Base-by-base conservation (phyloP, 2,329 filamentous ascomycete genomes). In the Colletotrichum horii region DNA sequence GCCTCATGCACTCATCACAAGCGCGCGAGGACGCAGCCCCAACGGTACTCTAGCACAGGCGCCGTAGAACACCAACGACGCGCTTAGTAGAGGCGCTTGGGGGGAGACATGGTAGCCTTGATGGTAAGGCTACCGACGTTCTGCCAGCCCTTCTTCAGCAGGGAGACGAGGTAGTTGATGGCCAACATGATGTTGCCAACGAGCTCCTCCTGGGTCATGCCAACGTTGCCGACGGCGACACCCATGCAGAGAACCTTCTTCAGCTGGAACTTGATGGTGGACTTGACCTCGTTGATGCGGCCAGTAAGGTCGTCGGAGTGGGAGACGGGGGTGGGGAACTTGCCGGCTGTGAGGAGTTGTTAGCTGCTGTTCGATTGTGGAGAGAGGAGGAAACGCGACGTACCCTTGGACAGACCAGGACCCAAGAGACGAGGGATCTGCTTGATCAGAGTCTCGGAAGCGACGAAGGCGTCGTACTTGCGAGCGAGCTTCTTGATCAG, bases 191-290 rank as follows among this genome's bases (percentile, higher is more conserved):
- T 96, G 94, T 99, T 99, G 86, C 92, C 94, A 82, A 99, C 94
- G 82, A 99, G 91, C 92, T 98, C 95, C 85, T 99, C 97, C 90
- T 95, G 91, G 80, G 92, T 94, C 97, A 99, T 99, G 84, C 94
- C 96, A 84, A 99, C 97, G 90, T 99, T 98, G 87, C 97, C 97
- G 85, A 99, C 95, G 83, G 97, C 97, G 87, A 98, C 96, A 94
- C 96, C 97, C 93, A 99, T 96, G 93, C 97, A 99, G 83, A 99
- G 93, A 88, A 99, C 97, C 95, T 99, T 99, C 95, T 99, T 99
- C 85, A 99, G 93, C 93, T 99, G 96, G 94, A 99, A 99, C 94
- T 99, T 99, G 94, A 99, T 98, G 89, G 97, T 99, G 84, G 95
- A 98, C 94, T 98, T 98, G 93, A 99, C 96, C 88, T 99, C 97